Evolutionary conservation across 164 flowering plant species (phyloP), one percentile per base, ranked within the genome.

Genomic region (Warburgia ugandensis): DNA sequence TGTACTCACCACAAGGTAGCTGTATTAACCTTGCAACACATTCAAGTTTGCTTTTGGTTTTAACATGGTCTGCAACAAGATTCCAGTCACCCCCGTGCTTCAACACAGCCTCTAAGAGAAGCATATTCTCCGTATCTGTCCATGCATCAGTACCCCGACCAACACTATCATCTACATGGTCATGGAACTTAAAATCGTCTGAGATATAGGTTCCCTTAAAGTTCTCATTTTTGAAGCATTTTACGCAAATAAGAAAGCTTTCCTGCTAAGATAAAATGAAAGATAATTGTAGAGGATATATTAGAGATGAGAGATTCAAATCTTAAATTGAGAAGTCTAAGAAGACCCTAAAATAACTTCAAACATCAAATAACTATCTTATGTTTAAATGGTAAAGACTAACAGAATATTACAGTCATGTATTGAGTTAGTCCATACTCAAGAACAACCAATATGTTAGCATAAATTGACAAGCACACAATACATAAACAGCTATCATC

Each of bases 61-160:
- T 64, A 58, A 88, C 85, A 73, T 68, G 66, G 58, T 74, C 72
- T 38, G 78, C 78, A 58, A 89, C 89, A 56, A 75, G 81, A 25
- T 86, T 88, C 95, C 99, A 92, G 46, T 86, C 83, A 69, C 84
- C 94, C 51, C 99, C 95, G 64, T 88, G 82, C 72, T 69, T 82
- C 68, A 73, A 31, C 42, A 82, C 78, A 52, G 94, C 80, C 55
- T 92, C 97, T 36, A 92, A 63, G 43, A 92, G 91, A 67, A 86
- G 81, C 30, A 79, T 53, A 35, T 77, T 82, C 67, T 92, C 99
- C 42, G 72, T 73, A 48, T 92, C 99, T 22, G 84, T 76, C 99
- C 99, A 92, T 20, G 33, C 63, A 43, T 40, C 58, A 55, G 66
- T 55, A 55, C 45, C 75, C 45, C 26, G 45, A 44, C 38, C 52